Evolutionary conservation across 2,329 filamentous ascomycete species (phyloP).

Genomic region (Xylariaceae sp.): DNA sequence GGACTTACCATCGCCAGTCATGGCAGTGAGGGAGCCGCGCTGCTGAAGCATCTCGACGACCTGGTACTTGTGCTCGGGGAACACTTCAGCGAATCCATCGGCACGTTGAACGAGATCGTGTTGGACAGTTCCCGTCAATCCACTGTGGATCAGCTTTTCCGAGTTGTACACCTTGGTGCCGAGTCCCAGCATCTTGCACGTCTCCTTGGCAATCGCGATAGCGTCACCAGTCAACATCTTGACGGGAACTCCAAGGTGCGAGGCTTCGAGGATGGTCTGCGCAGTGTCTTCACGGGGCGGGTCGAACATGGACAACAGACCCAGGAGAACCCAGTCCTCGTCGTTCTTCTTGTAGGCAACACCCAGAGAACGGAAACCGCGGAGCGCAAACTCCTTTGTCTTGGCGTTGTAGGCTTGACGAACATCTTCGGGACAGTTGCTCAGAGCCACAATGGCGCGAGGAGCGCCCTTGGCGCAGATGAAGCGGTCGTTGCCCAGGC

Average conservation of each 20-base stretch:
- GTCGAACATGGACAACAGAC: constrained; percentile 75
- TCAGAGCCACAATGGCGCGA: constrained; percentile 64
- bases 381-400: constrained; percentile 66
- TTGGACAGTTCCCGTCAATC: constrained; percentile 64
- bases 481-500: constrained; percentile 62
- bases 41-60: constrained; percentile 71
- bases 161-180: constrained; percentile 79
- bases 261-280: constrained; percentile 69
- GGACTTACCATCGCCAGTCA: constrained; percentile 58
- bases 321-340: constrained; percentile 64
- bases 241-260: constrained; percentile 67
- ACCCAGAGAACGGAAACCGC: constrained; percentile 75
- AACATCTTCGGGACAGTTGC: constrained; percentile 58
- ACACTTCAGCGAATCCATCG: constrained; percentile 67
- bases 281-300: constrained; percentile 72
- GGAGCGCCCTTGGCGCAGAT: constrained; percentile 71
- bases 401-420: constrained; percentile 63
- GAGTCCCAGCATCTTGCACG: constrained; percentile 73
- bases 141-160: constrained; percentile 68
- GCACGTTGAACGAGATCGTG: constrained; percentile 71
- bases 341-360: constrained; percentile 73
- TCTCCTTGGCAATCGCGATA: constrained; percentile 73
- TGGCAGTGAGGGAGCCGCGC: constrained; percentile 64
- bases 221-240: constrained; percentile 81
- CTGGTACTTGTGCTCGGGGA: constrained; percentile 70